Percentiles rank a stretch among this genome's conserved stretches.
Evolutionary conservation across 371 early-diverging fungal genomes (phyloP).

Genomic region (Amoeboaphelidium protococcarum): DNA sequence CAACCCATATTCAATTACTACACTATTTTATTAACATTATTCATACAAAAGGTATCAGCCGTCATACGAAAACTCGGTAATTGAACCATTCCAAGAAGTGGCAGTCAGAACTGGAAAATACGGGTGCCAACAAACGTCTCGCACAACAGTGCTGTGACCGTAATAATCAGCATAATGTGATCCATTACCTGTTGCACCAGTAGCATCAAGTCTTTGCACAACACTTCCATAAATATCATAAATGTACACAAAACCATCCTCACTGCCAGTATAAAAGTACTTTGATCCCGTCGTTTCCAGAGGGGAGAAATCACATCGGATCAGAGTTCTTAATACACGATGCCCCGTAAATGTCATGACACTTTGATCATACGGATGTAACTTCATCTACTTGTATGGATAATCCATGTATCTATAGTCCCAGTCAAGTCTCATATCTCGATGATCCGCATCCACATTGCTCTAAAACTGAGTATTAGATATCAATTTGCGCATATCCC

Average conservation of each 20-base stretch:
- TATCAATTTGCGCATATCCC: slow-evolving; percentile 23
- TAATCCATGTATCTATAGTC: slow-evolving; percentile 11
- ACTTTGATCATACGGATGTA: slow-evolving; percentile 21
- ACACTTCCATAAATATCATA: slow-evolving; percentile 6
- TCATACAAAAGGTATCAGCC: too few relatives aligned
- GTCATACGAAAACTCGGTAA: too few relatives aligned
- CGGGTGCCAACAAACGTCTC: slow-evolving; percentile 35
- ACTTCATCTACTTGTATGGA: slow-evolving; percentile 1
- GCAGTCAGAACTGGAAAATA: slow-evolving; percentile 15
- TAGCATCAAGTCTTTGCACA: slow-evolving; percentile 2
- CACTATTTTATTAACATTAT: too few relatives aligned
- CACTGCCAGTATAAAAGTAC: slow-evolving; percentile 22
- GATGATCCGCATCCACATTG: background rate
- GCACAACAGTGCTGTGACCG: slow-evolving; percentile 6
- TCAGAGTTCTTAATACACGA: slow-evolving; percentile 27
- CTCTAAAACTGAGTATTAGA: background rate
- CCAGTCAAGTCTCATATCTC: slow-evolving; percentile 4
- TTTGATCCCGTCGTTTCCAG: slow-evolving; percentile 19
- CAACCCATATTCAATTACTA: too few relatives aligned
- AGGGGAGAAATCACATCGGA: slow-evolving; percentile 37
- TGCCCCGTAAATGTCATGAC: slow-evolving; percentile 22
- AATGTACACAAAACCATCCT: slow-evolving; percentile 22
- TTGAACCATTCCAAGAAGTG: slow-evolving; percentile 6
- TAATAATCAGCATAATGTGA: background rate
- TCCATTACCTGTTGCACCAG: slow-evolving; percentile 5